A percentile compares a stretch with the other conserved stretches of the same genome.
phyloP scores from a whole-genome alignment of 106 monocot genomes.

The Ottelia alismoides region DNA sequence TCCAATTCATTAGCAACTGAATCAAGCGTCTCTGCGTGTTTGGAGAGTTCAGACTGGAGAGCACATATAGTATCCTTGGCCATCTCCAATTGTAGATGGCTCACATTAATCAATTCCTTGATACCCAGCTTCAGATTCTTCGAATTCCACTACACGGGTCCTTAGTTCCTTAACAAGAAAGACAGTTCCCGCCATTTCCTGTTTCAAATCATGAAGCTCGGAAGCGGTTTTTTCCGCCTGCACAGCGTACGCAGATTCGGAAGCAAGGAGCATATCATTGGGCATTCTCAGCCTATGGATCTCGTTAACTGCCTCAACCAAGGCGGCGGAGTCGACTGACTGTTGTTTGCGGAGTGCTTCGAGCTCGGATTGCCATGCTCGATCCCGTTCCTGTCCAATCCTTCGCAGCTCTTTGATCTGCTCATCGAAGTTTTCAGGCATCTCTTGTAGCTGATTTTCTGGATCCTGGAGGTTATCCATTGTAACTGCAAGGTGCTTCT shows the following conservation, averaged over 20 bases:
- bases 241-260: slow-evolving; percentile 23
- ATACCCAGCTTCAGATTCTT: slow-evolving; percentile 26
- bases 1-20: slow-evolving; percentile 37
- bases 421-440: slow-evolving; percentile 52
- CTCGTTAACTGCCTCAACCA: slow-evolving; percentile 47
- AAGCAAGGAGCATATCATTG: slow-evolving; percentile 24
- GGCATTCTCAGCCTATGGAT: slow-evolving; percentile 62
- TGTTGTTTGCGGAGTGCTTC: slow-evolving; percentile 66
- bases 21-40: slow-evolving; percentile 40
- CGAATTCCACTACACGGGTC: slow-evolving; percentile 16
- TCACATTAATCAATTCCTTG: slow-evolving; percentile 18
- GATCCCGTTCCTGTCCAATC: slow-evolving; percentile 53
- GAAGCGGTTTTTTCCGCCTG: slow-evolving; percentile 23
- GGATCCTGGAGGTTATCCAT: slow-evolving; percentile 41
- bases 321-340: slow-evolving; percentile 38
- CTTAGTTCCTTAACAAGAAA: slow-evolving; percentile 35
- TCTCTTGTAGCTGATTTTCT: slow-evolving; percentile 41
- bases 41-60: slow-evolving; percentile 36
- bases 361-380: slow-evolving; percentile 74
- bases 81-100: slow-evolving; percentile 34
- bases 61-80: slow-evolving; percentile 41
- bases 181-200: slow-evolving; percentile 20
- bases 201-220: slow-evolving; percentile 33
- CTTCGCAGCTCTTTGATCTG: slow-evolving; percentile 53
- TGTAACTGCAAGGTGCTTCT: slow-evolving; percentile 25